These are phyloP conservation scores for Ascoidea rubescens DNA, from an alignment of 805 yeast genomes.

Conservation along the genomic window DNA sequence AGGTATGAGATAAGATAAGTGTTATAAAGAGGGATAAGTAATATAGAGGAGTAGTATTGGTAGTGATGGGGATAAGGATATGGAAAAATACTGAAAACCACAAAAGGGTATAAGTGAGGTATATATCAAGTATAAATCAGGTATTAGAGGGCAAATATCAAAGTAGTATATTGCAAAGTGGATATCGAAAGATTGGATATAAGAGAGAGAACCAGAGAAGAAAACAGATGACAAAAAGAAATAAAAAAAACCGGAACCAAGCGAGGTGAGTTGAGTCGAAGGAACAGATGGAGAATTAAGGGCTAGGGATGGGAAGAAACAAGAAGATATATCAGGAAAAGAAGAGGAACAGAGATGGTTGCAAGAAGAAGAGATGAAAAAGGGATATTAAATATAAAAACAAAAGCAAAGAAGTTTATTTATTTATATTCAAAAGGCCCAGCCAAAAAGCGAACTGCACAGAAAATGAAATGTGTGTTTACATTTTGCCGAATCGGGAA, in stretches of 20 bases:
- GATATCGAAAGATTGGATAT: neutral
- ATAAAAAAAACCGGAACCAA: too few species aligned
- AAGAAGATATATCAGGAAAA: neutral
- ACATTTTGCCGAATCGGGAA: neutral
- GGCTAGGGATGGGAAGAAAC: too few species aligned
- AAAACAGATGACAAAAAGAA: too few species aligned
- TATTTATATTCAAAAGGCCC: neutral
- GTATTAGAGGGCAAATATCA: too few species aligned
- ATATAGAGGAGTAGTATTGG: neutral
- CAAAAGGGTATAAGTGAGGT: neutral
- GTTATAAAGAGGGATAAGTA: too few species aligned
- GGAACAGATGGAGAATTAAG: neutral
- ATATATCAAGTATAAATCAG: too few species aligned
- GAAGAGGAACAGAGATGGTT: neutral
- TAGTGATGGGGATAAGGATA: neutral
- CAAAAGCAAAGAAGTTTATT: neutral
- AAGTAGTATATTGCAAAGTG: neutral
- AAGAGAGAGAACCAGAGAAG: neutral
- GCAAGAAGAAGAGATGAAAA: neutral
- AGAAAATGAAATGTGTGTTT: neutral
- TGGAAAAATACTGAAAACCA: neutral
- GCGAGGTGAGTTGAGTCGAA: neutral
- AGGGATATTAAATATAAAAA: neutral
- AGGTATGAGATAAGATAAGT: too few species aligned
- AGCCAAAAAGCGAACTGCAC: neutral